Evolutionary conservation across 495 filamentous ascomycete species (phyloP).

Genomic region (Aspergillus hancockii): DNA sequence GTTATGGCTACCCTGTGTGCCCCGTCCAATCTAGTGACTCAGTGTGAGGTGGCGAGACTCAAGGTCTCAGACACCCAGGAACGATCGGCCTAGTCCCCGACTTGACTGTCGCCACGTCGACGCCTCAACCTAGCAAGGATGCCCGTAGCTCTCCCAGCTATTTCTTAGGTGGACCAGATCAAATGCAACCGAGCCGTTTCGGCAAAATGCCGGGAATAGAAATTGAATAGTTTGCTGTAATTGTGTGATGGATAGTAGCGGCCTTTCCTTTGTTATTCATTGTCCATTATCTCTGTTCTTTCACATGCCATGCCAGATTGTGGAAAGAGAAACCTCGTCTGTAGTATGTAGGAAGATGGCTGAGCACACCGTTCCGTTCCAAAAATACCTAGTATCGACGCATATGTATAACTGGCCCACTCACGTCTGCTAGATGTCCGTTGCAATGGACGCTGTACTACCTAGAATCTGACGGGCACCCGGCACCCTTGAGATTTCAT

Average conservation of each 20-base stretch:
- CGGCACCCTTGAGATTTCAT: not conserved
- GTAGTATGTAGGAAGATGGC: not conserved
- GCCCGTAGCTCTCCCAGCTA: not conserved
- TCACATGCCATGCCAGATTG: not conserved
- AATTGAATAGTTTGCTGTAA: not conserved
- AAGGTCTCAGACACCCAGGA: not conserved
- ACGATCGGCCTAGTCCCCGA: not conserved
- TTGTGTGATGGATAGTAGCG: not conserved
- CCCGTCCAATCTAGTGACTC: not conserved
- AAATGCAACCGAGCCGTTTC: not conserved
- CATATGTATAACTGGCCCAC: slow-evolving; percentile 1
- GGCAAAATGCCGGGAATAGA: not conserved
- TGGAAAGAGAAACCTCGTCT: not conserved
- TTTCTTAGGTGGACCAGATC: not conserved
- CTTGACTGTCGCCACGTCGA: not conserved
- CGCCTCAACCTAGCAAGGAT: not conserved
- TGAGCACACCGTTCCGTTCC: not conserved
- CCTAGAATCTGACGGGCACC: not conserved
- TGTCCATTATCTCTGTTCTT: not conserved
- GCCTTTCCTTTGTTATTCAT: not conserved
- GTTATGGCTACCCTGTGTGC: not conserved
- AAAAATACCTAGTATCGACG: not conserved
- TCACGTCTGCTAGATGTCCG: not conserved
- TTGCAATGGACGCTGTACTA: not conserved
- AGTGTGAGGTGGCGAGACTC: not conserved